A percentile compares a stretch with the other conserved stretches of the same genome.
These are phyloP conservation scores for Cudoniella acicularis DNA, from an alignment of 495 filamentous ascomycete genomes.

Conservation along the genomic window DNA sequence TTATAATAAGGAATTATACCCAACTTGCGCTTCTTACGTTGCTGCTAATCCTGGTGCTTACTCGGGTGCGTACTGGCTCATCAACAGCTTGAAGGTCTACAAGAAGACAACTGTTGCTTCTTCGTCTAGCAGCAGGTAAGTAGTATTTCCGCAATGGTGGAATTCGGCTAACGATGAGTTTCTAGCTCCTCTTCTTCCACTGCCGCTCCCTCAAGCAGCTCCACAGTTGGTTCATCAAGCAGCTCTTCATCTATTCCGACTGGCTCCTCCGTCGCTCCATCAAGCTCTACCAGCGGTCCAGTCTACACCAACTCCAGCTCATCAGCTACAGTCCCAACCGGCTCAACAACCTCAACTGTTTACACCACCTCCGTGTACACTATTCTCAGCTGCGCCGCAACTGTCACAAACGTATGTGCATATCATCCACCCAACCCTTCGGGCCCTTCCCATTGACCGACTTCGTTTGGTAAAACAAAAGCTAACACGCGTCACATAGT, in stretches of 20 bases:
- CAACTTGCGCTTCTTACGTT: conserved; percentile 56
- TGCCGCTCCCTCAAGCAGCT: not conserved
- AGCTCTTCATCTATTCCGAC: not conserved
- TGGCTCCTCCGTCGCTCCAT: not conserved
- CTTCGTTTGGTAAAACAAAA: too few species aligned
- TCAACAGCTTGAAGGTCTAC: conserved; percentile 65
- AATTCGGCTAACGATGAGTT: not conserved
- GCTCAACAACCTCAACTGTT: not conserved
- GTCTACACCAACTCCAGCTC: not conserved
- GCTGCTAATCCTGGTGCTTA: conserved; percentile 52
- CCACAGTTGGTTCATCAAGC: not conserved
- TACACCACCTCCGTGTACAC: conserved; percentile 29
- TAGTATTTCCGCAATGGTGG: not conserved
- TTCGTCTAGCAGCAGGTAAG: not conserved
- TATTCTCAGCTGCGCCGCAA: conserved; percentile 47
- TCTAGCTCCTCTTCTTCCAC: not conserved
- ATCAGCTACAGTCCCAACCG: not conserved
- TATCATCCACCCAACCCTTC: not conserved
- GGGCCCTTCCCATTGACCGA: too few species aligned
- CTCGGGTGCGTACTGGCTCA: conserved; percentile 58
- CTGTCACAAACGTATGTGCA: conserved; percentile 45
- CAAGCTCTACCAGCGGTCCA: not conserved
- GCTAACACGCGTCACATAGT: conserved; percentile 18
- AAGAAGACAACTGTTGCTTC: conserved; percentile 1
- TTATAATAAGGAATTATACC: conserved; percentile 30